These are phyloP conservation scores for Colletotrichum sp. DNA, from an alignment of 2,329 filamentous ascomycete genomes.

Conservation along the genomic window DNA sequence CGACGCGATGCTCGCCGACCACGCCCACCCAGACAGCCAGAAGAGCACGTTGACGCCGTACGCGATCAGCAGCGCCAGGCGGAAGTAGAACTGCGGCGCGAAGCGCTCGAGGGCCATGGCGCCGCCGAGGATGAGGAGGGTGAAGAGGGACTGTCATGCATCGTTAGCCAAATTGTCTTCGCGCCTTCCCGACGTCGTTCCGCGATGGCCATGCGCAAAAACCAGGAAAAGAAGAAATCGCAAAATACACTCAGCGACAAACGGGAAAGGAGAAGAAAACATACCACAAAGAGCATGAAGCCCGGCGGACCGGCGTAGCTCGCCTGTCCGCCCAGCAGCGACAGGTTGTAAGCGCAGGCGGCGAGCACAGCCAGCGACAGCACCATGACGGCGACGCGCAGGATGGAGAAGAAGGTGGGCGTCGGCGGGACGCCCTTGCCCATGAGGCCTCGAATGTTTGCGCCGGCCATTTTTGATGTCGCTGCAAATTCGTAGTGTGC, in stretches of 20 bases:
- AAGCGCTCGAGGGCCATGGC: constrained; percentile 40
- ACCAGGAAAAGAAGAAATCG: neutral
- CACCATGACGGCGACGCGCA: constrained; percentile 42
- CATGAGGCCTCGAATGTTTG: constrained; percentile 33
- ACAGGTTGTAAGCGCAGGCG: constrained; percentile 44
- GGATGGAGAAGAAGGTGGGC: constrained; percentile 40
- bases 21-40: constrained; percentile 49
- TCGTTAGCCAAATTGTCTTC: neutral
- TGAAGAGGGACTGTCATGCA: constrained; percentile 40
- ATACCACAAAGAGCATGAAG: constrained; percentile 53
- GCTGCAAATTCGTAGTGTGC: neutral
- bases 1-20: constrained; percentile 41
- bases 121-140: constrained; percentile 44
- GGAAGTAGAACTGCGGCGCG: constrained; percentile 41
- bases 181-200: neutral
- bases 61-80: constrained; percentile 38
- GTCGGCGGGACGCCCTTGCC: constrained; percentile 40
- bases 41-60: constrained; percentile 45
- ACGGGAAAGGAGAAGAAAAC: constrained; percentile 13
- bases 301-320: constrained; percentile 39
- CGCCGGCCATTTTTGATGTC: neutral
- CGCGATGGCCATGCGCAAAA: neutral
- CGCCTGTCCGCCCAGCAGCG: constrained; percentile 34
- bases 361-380: constrained; percentile 45
- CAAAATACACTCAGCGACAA: neutral